These are phyloP conservation scores for Symbiodinium natans DNA, from an alignment of 73 alveolate species.

Conservation along the genomic window DNA sequence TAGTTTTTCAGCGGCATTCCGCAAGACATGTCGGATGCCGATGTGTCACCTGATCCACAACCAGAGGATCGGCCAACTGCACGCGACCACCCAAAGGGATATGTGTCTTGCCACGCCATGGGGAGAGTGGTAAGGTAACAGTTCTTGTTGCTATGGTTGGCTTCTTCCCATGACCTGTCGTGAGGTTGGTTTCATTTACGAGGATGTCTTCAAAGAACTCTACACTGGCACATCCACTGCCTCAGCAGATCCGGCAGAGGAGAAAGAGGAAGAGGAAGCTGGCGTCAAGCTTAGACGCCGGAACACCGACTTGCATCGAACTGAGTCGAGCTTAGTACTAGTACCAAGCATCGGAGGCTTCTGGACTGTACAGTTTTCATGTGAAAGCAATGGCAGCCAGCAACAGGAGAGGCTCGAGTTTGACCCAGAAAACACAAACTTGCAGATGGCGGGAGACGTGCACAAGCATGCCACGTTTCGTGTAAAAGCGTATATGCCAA, in stretches of 20 bases:
- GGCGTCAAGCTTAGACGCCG: constrained; percentile 28
- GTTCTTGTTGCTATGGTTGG: background rate
- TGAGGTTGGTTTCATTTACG: constrained; percentile 69
- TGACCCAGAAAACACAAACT: too few relatives aligned
- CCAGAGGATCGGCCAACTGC: constrained; percentile 24
- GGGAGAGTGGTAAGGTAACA: background rate
- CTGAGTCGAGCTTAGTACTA: too few relatives aligned
- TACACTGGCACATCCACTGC: constrained; percentile 1
- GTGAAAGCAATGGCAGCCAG: too few relatives aligned
- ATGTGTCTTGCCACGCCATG: constrained; percentile 3
- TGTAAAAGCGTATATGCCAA: too few relatives aligned
- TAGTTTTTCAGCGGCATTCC: background rate
- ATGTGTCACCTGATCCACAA: constrained; percentile 65
- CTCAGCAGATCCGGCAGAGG: constrained; percentile 16
- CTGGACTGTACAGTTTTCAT: too few relatives aligned
- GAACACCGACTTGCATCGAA: too few relatives aligned
- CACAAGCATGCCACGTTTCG: too few relatives aligned
- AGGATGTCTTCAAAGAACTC: constrained; percentile 58
- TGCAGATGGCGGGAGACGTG: too few relatives aligned
- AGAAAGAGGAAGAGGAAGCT: constrained; percentile 28
- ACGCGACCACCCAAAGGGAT: constrained; percentile 58
- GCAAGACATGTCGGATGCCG: constrained; percentile 73
- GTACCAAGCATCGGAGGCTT: too few relatives aligned
- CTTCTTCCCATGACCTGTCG: background rate
- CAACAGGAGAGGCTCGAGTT: too few relatives aligned